Conservation (phyloP, 805 yeast species). For the Metschnikowia koreensis region DNA sequence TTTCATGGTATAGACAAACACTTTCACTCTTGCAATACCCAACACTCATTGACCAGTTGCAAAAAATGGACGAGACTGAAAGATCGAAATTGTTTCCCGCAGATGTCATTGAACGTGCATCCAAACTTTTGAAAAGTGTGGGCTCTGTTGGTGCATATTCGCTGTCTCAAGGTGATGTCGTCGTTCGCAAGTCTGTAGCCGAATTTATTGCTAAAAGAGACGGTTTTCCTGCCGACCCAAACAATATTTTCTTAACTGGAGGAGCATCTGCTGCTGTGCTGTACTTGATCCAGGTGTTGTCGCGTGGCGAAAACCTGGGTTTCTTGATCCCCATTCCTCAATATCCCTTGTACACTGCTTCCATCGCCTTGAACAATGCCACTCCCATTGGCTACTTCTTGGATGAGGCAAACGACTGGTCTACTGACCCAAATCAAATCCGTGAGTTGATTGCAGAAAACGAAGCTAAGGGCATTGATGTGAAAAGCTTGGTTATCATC, state of each 20-base stretch:
- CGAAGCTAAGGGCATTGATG: slow-evolving; percentile 49
- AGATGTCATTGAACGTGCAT: slow-evolving; percentile 78
- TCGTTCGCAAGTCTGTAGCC: slow-evolving; percentile 76
- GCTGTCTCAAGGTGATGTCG: slow-evolving; percentile 81
- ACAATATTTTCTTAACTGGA: slow-evolving; percentile 77
- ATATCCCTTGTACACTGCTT: slow-evolving; percentile 96
- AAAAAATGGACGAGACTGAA: slow-evolving; percentile 24
- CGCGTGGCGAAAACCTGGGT: slow-evolving; percentile 68
- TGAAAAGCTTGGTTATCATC: slow-evolving; percentile 84
- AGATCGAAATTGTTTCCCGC: slow-evolving; percentile 43
- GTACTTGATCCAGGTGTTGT: slow-evolving; percentile 66
- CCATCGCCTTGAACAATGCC: slow-evolving; percentile 79
- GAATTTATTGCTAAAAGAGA: slow-evolving; percentile 77
- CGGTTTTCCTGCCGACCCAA: slow-evolving; percentile 59
- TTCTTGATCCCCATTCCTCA: slow-evolving; percentile 95
- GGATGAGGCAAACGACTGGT: slow-evolving; percentile 82
- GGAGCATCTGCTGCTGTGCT: slow-evolving; percentile 97
- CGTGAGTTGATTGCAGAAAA: slow-evolving; percentile 52
- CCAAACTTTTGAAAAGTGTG: slow-evolving; percentile 52
- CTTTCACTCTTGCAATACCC: slow-evolving; percentile 86
- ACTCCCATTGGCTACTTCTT: slow-evolving; percentile 83
- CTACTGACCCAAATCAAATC: slow-evolving; percentile 68
- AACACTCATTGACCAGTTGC: slow-evolving; percentile 42
- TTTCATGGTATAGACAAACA: slow-evolving; percentile 94
- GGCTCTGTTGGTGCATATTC: slow-evolving; percentile 96